These are phyloP conservation scores for Phytophthora ramorum DNA, from an alignment of 352 stramenopile species.

Conservation along the genomic window DNA sequence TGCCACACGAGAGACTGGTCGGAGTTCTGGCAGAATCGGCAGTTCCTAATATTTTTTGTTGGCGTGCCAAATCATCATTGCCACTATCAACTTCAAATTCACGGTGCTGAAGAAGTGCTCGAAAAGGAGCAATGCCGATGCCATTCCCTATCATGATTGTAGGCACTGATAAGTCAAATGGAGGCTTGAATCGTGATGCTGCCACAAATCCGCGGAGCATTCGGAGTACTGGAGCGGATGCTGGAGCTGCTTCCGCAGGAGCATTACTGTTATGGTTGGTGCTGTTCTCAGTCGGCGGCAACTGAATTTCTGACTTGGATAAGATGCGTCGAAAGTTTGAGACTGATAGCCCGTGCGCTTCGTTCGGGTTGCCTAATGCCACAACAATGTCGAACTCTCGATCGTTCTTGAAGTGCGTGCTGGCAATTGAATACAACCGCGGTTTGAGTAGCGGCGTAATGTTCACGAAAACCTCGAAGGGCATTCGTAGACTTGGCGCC, in stretches of 20 bases:
- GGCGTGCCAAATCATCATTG: background rate
- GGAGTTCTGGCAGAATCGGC: background rate
- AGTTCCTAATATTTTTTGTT: background rate
- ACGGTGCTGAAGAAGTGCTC: conserved; percentile 50
- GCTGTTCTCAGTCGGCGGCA: background rate
- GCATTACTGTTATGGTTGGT: background rate
- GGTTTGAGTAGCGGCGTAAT: conserved; percentile 89
- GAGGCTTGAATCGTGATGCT: conserved; percentile 91
- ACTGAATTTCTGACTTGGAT: background rate
- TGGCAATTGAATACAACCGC: conserved; percentile 95
- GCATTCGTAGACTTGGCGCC: conserved; percentile 52
- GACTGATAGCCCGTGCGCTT: conserved; percentile 35
- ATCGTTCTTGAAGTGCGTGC: conserved; percentile 69
- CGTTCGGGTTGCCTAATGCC: conserved; percentile 69
- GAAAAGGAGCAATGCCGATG: conserved; percentile 93
- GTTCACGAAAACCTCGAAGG: conserved; percentile 83
- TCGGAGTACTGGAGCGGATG: background rate
- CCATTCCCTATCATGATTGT: conserved; percentile 93
- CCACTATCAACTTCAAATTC: conserved; percentile 16
- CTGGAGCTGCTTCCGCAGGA: background rate
- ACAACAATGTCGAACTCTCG: conserved; percentile 90
- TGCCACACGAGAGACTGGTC: conserved; percentile 4
- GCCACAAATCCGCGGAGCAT: conserved; percentile 80
- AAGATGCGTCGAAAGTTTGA: conserved; percentile 31
- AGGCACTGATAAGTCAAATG: conserved; percentile 69